A percentile compares a stretch with the other conserved stretches of the same genome.
phyloP scores from a whole-genome alignment of 1,284 basidiomycete genomes.

The Neotropicomus parvogracilis region DNA sequence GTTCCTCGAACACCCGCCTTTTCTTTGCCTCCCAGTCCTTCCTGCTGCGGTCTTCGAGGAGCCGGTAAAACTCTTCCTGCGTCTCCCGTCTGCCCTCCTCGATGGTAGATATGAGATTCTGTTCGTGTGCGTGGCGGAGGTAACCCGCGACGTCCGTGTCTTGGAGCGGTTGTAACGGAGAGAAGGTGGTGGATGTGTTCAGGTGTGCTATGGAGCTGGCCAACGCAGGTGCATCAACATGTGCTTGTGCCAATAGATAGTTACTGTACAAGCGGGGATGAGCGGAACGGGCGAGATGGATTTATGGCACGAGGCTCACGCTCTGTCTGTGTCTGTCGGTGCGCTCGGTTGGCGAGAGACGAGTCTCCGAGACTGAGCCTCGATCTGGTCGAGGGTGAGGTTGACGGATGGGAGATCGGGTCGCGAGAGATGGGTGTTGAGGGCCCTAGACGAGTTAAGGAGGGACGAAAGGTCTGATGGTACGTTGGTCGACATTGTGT shows the following conservation, averaged over 20 bases:
- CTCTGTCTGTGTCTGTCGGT: slow-evolving; percentile 65
- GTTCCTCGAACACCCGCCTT: slow-evolving; percentile 85
- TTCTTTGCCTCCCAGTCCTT: slow-evolving; percentile 90
- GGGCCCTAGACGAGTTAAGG: slow-evolving; percentile 64
- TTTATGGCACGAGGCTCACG: slow-evolving; percentile 47
- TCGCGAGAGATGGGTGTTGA: slow-evolving; percentile 70
- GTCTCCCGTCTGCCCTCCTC: slow-evolving; percentile 87
- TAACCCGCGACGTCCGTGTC: slow-evolving; percentile 90
- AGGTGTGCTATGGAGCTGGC: slow-evolving; percentile 78
- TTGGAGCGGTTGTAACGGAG: slow-evolving; percentile 82
- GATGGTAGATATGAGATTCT: slow-evolving; percentile 90
- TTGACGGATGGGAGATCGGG: slow-evolving; percentile 83
- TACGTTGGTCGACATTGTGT: slow-evolving; percentile 30
- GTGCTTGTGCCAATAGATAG: slow-evolving; percentile 84
- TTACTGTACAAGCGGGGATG: slow-evolving; percentile 46
- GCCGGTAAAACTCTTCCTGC: slow-evolving; percentile 79
- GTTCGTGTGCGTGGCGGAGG: slow-evolving; percentile 88
- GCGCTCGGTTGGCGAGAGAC: slow-evolving; percentile 66
- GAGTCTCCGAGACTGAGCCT: slow-evolving; percentile 79
- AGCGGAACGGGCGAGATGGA: slow-evolving; percentile 2
- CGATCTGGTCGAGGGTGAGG: slow-evolving; percentile 88
- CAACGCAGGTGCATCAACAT: slow-evolving; percentile 81
- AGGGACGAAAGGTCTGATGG: slow-evolving; percentile 65
- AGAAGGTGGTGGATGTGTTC: slow-evolving; percentile 83
- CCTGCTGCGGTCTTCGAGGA: slow-evolving; percentile 71